Percentiles rank a stretch among this genome's conserved stretches.
These are phyloP conservation scores for Leishmania amazonensis DNA, from an alignment of 208 protist genomes.

Conservation along the genomic window DNA sequence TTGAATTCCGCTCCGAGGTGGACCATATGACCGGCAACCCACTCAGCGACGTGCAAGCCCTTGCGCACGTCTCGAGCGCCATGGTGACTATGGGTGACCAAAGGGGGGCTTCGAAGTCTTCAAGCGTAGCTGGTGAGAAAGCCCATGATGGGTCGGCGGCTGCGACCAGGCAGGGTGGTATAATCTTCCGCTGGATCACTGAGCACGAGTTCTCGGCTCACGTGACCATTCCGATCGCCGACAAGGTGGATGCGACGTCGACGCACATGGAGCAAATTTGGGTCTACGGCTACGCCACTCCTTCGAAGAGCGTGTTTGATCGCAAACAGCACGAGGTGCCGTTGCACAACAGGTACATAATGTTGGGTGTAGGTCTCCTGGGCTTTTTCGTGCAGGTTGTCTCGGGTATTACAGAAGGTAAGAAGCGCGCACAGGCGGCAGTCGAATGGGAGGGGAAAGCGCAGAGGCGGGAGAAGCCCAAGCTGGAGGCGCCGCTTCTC, in stretches of 20 bases:
- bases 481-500: constrained; percentile 25
- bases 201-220: constrained; percentile 72
- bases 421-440: constrained; percentile 23
- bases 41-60: constrained; percentile 40
- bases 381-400: constrained; percentile 54
- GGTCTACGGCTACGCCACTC: constrained; percentile 64
- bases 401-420: constrained; percentile 41
- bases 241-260: background rate
- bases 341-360: constrained; percentile 34
- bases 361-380: constrained; percentile 30
- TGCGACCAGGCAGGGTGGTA: constrained; percentile 23
- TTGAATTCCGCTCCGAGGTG: constrained; percentile 40
- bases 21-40: constrained; percentile 23
- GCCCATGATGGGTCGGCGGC: background rate
- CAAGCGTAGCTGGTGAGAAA: background rate
- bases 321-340: constrained; percentile 27
- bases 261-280: constrained; percentile 49
- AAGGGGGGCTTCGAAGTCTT: background rate
- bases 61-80: constrained; percentile 36
- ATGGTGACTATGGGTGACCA: constrained; percentile 3
- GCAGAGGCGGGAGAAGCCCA: constrained; percentile 18
- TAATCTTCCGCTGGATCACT: constrained; percentile 57
- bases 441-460: constrained; percentile 8
- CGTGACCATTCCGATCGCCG: constrained; percentile 26
- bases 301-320: constrained; percentile 38